These are phyloP conservation scores for Populus euphratica DNA, from an alignment of 345 rosid genomes.

Conservation along the genomic window DNA sequence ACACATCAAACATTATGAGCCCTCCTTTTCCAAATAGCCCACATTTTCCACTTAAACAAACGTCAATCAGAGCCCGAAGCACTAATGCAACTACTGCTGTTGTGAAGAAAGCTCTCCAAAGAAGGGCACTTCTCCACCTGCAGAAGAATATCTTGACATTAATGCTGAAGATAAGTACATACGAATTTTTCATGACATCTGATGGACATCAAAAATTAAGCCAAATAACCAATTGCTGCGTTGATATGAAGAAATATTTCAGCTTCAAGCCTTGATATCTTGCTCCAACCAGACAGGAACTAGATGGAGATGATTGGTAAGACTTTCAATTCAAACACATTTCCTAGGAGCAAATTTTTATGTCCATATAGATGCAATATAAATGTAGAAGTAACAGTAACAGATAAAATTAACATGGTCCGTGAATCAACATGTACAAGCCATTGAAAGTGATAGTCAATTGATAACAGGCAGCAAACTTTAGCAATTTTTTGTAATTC, in stretches of 20 bases:
- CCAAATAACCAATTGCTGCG: neutral
- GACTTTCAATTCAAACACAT: neutral
- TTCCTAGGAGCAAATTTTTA: neutral
- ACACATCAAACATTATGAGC: slow-evolving; percentile 78
- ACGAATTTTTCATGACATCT: neutral
- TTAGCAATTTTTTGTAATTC: neutral
- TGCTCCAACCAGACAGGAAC: neutral
- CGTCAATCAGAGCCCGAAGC: slow-evolving; percentile 79
- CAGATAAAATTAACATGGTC: neutral
- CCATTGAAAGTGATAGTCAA: neutral
- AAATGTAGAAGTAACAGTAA: neutral
- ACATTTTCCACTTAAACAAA: slow-evolving; percentile 76
- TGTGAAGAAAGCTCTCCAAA: slow-evolving; percentile 91
- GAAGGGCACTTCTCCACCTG: slow-evolving; percentile 91
- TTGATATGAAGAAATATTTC: neutral
- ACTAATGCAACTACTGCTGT: slow-evolving; percentile 84
- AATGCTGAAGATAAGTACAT: neutral
- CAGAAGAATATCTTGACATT: slow-evolving; percentile 9
- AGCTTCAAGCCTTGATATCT: neutral
- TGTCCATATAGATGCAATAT: neutral
- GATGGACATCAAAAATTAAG: neutral
- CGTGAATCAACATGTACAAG: neutral
- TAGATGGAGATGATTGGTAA: neutral
- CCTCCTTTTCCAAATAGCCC: slow-evolving; percentile 95
- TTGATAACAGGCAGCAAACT: neutral